These are phyloP conservation scores for Grammothele lineata DNA, from an alignment of 768 basidiomycete genomes.

Conservation along the genomic window DNA sequence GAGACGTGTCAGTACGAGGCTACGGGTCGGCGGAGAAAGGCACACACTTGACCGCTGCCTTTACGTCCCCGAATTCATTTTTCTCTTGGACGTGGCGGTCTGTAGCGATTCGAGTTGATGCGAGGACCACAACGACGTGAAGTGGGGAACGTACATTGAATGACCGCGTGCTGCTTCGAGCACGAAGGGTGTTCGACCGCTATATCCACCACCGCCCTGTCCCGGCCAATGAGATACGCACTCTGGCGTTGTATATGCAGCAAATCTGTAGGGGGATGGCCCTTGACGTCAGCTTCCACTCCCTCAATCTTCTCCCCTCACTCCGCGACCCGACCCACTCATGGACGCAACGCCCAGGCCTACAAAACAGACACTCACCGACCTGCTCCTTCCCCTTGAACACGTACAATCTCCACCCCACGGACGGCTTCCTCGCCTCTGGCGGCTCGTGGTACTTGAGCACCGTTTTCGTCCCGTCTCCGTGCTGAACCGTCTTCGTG, in stretches of 20 bases:
- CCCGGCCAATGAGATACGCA: constrained; percentile 90
- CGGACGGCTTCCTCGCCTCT: constrained; percentile 87
- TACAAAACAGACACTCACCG: constrained; percentile 48
- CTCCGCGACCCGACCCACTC: too few relatives aligned
- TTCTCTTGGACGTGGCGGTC: constrained; percentile 83
- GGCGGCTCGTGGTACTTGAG: constrained; percentile 99
- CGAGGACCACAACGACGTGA: constrained; percentile 1
- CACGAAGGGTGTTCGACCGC: constrained; percentile 93
- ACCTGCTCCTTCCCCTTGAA: constrained; percentile 94
- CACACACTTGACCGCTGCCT: constrained; percentile 79
- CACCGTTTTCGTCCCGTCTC: constrained; percentile 74
- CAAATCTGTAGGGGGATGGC: too few relatives aligned
- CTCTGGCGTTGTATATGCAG: constrained; percentile 93
- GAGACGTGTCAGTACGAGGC: background rate
- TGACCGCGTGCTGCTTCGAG: constrained; percentile 96
- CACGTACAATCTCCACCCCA: constrained; percentile 94
- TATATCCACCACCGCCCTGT: constrained; percentile 82
- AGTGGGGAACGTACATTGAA: constrained; percentile 67
- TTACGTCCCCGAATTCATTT: constrained; percentile 80
- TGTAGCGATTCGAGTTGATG: constrained; percentile 25
- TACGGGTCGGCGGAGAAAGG: background rate
- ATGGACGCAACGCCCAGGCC: too few relatives aligned
- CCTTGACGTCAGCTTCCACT: too few relatives aligned
- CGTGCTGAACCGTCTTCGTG: constrained; percentile 82
- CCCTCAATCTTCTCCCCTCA: too few relatives aligned